Base-by-base conservation (phyloP, 2,329 filamentous ascomycete species). In the Oidium heveae region DNA sequence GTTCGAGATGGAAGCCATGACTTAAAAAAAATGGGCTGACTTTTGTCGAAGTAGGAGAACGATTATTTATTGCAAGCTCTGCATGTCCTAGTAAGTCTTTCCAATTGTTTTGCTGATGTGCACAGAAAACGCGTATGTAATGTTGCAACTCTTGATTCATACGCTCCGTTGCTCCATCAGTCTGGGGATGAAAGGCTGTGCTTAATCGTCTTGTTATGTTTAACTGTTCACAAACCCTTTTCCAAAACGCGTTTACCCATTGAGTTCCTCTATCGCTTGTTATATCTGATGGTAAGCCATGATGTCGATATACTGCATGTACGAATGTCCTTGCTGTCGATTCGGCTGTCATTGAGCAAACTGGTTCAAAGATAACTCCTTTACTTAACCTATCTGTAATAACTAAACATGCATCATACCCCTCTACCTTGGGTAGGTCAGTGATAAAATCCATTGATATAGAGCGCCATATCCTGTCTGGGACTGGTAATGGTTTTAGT, bases 401-500 rank as follows among this genome's bases (percentile, higher is more conserved):
- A 44, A 44, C 41, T 10, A 44, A 18, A n/a, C 41, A 44, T 8
- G 41, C 41, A n/a, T 44, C 16, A n/a, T n/a, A 44, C 20, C 16
- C 41, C 8, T 44, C 16, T n/a, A 44, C 41, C 16, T 44, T 44
- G 7, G 41, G 41, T 8, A 44, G 41, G 53, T 55, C n/a, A n/a
- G n/a, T n/a, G n/a, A n/a, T n/a, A n/a, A n/a, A n/a, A n/a, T n/a
- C n/a, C n/a, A n/a, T n/a, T 44, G 54, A 44, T 20, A 55, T 51
- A 18, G 52, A 39, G 33, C 44, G 22, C 49, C 32, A 55, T 15
- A 51, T 50, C 13, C 50, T 12, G 12, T 47, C 37, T 20, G 28
- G 54, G 4, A 55, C 22, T 22, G 50, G 41, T 6, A 55, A 41
- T 2, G 54, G 54, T 16, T 55, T 37, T 18, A 53, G 41, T 28